These are phyloP conservation scores for Brassica nigra DNA, from an alignment of 345 rosid species.

Conservation along the genomic window DNA sequence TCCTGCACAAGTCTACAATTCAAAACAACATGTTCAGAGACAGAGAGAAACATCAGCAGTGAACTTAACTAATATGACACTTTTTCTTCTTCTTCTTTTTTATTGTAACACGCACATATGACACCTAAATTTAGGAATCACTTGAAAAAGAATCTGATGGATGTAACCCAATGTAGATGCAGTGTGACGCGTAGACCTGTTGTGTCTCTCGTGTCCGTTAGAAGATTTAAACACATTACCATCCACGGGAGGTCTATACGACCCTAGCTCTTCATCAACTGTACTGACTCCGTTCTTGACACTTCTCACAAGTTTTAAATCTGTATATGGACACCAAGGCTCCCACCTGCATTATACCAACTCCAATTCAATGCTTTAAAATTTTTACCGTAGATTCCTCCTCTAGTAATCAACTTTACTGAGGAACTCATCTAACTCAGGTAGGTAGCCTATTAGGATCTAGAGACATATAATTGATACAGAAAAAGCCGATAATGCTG, in stretches of 20 bases:
- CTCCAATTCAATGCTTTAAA: constrained; percentile 6
- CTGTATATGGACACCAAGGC: constrained; percentile 67
- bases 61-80: background rate
- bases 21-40: constrained; percentile 16
- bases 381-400: background rate
- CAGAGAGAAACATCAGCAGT: background rate
- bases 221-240: constrained; percentile 42
- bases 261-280: constrained; percentile 55
- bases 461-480: background rate
- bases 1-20: constrained; percentile 69
- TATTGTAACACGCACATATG: background rate
- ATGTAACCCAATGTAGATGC: constrained; percentile 57
- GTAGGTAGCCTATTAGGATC: background rate
- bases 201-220: constrained; percentile 36
- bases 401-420: background rate
- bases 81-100: too few relatives aligned
- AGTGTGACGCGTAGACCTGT: constrained; percentile 22
- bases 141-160: constrained; percentile 74
- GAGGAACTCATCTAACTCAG: background rate
- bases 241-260: constrained; percentile 50
- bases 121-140: background rate
- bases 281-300: background rate
- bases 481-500: background rate
- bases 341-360: constrained; percentile 59
- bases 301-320: constrained; percentile 43